Conservation (phyloP, 2,329 filamentous ascomycete genomes). For the Hymenoscyphus albidus region DNA sequence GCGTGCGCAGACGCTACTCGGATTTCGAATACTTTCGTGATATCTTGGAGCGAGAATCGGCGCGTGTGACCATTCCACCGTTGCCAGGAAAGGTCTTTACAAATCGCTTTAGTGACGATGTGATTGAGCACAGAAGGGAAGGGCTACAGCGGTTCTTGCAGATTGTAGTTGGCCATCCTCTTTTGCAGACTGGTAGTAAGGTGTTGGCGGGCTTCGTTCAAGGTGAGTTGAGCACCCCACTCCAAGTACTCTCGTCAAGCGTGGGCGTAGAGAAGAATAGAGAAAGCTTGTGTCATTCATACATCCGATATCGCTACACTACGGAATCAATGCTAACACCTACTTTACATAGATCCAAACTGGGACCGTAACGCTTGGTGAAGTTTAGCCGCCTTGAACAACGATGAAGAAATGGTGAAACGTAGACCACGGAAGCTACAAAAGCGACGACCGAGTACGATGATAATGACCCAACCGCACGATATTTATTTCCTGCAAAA, state of each 20-base stretch:
- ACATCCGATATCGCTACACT: background rate
- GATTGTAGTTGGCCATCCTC: slow-evolving; percentile 94
- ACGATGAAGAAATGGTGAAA: slow-evolving; percentile 13
- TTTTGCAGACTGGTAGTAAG: slow-evolving; percentile 96
- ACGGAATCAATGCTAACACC: slow-evolving; percentile 16
- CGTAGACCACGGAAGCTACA: slow-evolving; percentile 42
- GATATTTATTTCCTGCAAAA: slow-evolving; percentile 25
- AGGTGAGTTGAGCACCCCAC: slow-evolving; percentile 53
- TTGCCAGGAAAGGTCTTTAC: slow-evolving; percentile 97
- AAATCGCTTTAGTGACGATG: slow-evolving; percentile 95
- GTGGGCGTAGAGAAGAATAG: no score
- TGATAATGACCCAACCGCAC: slow-evolving; percentile 24
- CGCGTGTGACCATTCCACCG: slow-evolving; percentile 91
- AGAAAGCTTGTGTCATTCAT: background rate
- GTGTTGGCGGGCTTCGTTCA: slow-evolving; percentile 95
- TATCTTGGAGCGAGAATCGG: slow-evolving; percentile 91
- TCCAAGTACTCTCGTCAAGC: background rate
- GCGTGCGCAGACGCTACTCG: slow-evolving; percentile 88
- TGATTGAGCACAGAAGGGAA: slow-evolving; percentile 90
- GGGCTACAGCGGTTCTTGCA: slow-evolving; percentile 93
- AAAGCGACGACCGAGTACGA: slow-evolving; percentile 37
- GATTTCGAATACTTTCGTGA: slow-evolving; percentile 99
- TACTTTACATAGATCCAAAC: slow-evolving; percentile 59
- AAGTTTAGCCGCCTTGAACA: slow-evolving; percentile 32
- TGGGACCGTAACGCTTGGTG: slow-evolving; percentile 92